Evolutionary conservation across 257 asterid species (phyloP), one percentile per base, ranked within the genome.

Genomic region (Penstemon newberryi): DNA sequence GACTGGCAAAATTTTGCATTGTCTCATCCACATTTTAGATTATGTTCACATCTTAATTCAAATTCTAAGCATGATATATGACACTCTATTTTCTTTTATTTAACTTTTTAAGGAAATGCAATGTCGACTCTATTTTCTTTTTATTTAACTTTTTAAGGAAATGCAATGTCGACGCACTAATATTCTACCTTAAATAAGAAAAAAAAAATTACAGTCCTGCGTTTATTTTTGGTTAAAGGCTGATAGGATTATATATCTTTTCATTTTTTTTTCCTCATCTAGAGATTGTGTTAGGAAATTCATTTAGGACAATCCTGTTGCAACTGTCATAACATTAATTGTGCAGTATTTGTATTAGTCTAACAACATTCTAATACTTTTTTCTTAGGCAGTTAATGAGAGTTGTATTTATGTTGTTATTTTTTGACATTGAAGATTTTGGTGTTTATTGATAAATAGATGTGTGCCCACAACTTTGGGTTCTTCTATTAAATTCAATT

Each of bases 1-100:
- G 18, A 63, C 70, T 63, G 70, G 63, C 67, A 70, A 72, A 64
- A 36, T 7, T 63, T 60, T 73, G 43, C 33, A 25, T 25, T 1
- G 33, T 25, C 33, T 25, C 33, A 25, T 25, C 33, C 2, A 25
- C 33, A 25, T 25, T 25, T 25, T 25, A 25, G 33, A 25, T 25
- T 25, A 25, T 25, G 33, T 25, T 25, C 33, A 25, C 33, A 25
- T 25, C 33, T 25, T 25, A 25, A 25, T 25, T 25, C 33, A 25
- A 25, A 25, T 25, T 25, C 33, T 25, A 25, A 25, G 33, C 5
- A 18, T 44, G 56, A 6, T 59, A 15, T n/a, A 46, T 7, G 43
- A 38, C 41, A 18, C 18, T 36, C 36, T 56, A 41, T 2, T 59
- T 11, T 13, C 19, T 44, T 46, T 18, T 37, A 9, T 54, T 5